Evolutionary conservation across 345 rosid genomes (phyloP).

Genomic region (Salix purpurea): DNA sequence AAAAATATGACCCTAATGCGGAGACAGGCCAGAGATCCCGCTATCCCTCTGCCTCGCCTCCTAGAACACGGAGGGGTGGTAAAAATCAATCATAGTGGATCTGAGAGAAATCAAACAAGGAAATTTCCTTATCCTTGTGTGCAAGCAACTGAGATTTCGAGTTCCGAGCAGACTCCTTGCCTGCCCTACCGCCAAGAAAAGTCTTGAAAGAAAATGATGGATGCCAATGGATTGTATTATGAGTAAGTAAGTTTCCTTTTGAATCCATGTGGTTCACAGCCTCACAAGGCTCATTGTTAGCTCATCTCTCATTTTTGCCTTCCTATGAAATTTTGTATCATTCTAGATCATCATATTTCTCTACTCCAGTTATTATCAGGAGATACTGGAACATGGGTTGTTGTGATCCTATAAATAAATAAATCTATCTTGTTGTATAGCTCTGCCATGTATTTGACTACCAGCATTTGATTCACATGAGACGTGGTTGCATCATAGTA

Average conservation of each 20-base stretch:
- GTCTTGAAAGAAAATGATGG: not conserved
- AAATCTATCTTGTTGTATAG: not conserved
- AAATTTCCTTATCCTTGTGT: not conserved
- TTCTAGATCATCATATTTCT: not conserved
- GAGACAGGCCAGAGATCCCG: conserved; percentile 15
- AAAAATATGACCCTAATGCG: conserved; percentile 40
- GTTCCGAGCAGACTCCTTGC: not conserved
- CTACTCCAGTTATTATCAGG: not conserved
- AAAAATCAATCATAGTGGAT: conserved; percentile 23
- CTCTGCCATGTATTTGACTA: not conserved
- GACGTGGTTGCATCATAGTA: not conserved
- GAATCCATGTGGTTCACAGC: not conserved
- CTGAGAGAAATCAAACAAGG: conserved; percentile 24
- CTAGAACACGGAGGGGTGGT: conserved; percentile 43
- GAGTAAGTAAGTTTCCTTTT: not conserved
- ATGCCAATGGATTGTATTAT: not conserved
- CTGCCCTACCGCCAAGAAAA: not conserved
- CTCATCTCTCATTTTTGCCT: not conserved
- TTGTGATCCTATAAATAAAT: not conserved
- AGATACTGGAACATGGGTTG: not conserved
- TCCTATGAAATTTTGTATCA: not conserved
- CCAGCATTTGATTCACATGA: not conserved
- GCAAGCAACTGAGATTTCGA: not conserved
- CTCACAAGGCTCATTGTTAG: not conserved
- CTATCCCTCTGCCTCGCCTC: conserved; percentile 51